These are phyloP conservation scores for Ceratocystis ficicola DNA, from an alignment of 2,329 filamentous ascomycete species.

Conservation along the genomic window DNA sequence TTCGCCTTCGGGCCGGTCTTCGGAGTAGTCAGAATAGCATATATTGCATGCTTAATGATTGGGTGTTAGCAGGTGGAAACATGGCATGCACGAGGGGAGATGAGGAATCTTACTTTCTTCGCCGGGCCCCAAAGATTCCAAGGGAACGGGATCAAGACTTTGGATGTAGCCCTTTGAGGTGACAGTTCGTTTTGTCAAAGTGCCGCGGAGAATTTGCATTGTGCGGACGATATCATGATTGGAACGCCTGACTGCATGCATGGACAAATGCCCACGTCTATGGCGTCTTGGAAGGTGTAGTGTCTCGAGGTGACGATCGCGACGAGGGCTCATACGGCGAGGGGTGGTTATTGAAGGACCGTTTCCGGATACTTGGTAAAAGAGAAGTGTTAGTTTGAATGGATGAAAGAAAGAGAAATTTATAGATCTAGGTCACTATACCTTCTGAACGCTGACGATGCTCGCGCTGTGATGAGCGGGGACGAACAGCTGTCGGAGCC, in stretches of 20 bases:
- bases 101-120: slow-evolving; percentile 21
- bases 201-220: slow-evolving; percentile 36
- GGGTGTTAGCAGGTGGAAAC: neutral
- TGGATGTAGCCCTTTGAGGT: slow-evolving; percentile 38
- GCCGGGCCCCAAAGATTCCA: slow-evolving; percentile 34
- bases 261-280: slow-evolving; percentile 5
- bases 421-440: neutral
- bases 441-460: neutral
- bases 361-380: neutral
- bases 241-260: slow-evolving; percentile 7
- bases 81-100: neutral
- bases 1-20: slow-evolving; percentile 45
- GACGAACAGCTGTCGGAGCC: neutral
- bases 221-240: slow-evolving; percentile 17
- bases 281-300: slow-evolving; percentile 4
- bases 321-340: slow-evolving; percentile 22
- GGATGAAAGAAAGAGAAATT: neutral
- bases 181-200: slow-evolving; percentile 34
- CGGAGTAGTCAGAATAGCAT: slow-evolving; percentile 52
- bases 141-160: slow-evolving; percentile 37
- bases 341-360: neutral
- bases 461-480: neutral
- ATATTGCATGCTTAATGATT: slow-evolving; percentile 43
- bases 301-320: slow-evolving; percentile 5
- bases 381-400: neutral